phyloP scores from a whole-genome alignment of 768 basidiomycete genomes.

The Tulasnella sp. region DNA sequence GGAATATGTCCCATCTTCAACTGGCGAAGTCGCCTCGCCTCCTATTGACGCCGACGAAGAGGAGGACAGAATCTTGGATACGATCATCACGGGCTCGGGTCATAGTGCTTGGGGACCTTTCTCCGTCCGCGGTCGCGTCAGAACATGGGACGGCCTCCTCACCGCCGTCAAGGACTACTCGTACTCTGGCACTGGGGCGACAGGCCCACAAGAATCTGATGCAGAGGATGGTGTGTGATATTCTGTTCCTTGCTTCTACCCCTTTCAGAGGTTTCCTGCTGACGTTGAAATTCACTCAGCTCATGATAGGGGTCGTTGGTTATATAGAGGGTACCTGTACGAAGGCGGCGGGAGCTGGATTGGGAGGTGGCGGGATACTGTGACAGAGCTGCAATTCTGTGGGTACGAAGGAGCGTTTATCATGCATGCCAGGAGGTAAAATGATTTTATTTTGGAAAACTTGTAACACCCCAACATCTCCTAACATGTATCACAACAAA shows the following conservation, averaged over 20 bases:
- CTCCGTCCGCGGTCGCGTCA: constrained; percentile 63
- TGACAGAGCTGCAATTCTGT: constrained; percentile 45
- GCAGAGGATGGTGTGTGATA: constrained; percentile 30
- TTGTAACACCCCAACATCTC: too few species aligned
- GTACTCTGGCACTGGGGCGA: neutral
- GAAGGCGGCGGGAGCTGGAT: constrained; percentile 54
- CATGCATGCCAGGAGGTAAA: constrained; percentile 8
- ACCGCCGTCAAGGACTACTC: constrained; percentile 72
- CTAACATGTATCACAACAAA: too few species aligned
- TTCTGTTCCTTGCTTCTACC: neutral
- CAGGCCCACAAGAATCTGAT: constrained; percentile 36
- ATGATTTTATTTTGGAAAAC: too few species aligned
- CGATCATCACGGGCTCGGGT: constrained; percentile 69
- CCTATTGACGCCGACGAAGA: constrained; percentile 15
- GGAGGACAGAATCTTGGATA: constrained; percentile 36
- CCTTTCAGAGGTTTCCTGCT: neutral
- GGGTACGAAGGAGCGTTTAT: constrained; percentile 80
- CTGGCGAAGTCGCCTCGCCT: neutral
- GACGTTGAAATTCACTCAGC: neutral
- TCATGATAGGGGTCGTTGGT: constrained; percentile 55
- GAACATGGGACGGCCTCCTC: constrained; percentile 70
- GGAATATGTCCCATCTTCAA: neutral
- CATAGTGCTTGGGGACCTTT: constrained; percentile 91
- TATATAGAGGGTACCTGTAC: constrained; percentile 75
- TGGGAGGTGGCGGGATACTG: constrained; percentile 79